These are phyloP conservation scores for Rhodotorula sp. DNA, from an alignment of 1,284 basidiomycete genomes.

Conservation along the genomic window DNA sequence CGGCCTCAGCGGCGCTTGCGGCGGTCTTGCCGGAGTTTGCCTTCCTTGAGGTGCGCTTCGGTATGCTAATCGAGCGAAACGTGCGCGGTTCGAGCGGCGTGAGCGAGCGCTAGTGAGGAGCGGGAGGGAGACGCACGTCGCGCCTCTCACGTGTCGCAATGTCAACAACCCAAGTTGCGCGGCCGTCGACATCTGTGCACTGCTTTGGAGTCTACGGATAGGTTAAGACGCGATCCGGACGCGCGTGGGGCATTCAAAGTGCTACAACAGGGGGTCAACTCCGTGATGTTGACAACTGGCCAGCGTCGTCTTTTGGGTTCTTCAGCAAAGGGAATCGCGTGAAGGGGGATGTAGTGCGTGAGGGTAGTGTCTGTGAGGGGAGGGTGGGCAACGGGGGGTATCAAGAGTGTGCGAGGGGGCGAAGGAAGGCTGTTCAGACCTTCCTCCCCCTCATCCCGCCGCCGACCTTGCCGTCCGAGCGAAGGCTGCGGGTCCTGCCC, in stretches of 20 bases:
- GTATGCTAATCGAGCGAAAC: background rate
- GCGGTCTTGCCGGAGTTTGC: background rate
- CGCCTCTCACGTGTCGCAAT: no score
- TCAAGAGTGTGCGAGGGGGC: background rate
- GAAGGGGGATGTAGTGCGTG: no score
- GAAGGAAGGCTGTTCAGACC: background rate
- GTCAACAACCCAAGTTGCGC: no score
- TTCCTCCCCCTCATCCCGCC: background rate
- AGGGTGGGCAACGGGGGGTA: background rate
- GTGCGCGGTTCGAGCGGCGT: background rate
- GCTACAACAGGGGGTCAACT: no score
- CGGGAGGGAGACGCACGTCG: background rate
- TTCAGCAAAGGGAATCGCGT: no score
- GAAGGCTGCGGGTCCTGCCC: background rate
- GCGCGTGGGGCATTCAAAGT: no score
- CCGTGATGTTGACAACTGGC: no score
- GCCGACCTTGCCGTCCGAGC: constrained; percentile 1
- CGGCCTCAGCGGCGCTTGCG: background rate
- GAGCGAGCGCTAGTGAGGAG: background rate
- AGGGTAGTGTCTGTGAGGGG: no score
- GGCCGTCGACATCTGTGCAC: no score
- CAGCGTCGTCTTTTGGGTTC: no score
- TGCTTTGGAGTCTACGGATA: no score
- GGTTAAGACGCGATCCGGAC: no score
- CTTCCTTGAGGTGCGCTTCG: background rate